Evolutionary conservation across 2,329 filamentous ascomycete species (phyloP).

Genomic region (Lecanicillium sp.): DNA sequence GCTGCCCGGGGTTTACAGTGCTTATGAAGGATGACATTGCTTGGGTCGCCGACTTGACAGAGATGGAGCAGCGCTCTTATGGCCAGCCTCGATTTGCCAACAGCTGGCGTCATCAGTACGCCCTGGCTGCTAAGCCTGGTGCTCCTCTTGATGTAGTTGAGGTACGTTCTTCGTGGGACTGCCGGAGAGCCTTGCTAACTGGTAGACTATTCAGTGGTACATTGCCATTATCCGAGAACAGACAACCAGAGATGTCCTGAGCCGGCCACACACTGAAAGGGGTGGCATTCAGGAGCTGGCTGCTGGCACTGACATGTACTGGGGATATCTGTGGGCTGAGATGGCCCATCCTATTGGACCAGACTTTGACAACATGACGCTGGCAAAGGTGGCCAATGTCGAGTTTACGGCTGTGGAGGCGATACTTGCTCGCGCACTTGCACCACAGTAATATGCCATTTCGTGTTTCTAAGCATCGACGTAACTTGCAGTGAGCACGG

Average conservation of each 20-base stretch:
- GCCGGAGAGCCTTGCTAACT: neutral
- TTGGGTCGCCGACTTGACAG: slow-evolving; percentile 27
- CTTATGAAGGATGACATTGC: slow-evolving; percentile 54
- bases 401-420: slow-evolving; percentile 44
- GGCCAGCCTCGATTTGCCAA: slow-evolving; percentile 39
- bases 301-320: slow-evolving; percentile 32
- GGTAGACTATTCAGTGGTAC: slow-evolving; percentile 40
- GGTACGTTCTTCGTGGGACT: slow-evolving; percentile 27
- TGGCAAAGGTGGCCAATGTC: slow-evolving; percentile 33
- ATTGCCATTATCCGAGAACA: slow-evolving; percentile 46
- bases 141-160: slow-evolving; percentile 45
- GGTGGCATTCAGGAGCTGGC: slow-evolving; percentile 25
- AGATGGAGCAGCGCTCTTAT: slow-evolving; percentile 26
- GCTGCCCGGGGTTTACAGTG: slow-evolving; percentile 52
- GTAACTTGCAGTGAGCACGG: too few species aligned
- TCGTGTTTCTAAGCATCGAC: too few species aligned
- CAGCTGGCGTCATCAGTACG: slow-evolving; percentile 44
- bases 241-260: slow-evolving; percentile 31
- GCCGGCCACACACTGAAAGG: slow-evolving; percentile 32
- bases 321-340: slow-evolving; percentile 45
- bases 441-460: too few species aligned
- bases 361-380: slow-evolving; percentile 38
- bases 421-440: slow-evolving; percentile 35
- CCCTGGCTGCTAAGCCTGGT: slow-evolving; percentile 39
- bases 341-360: slow-evolving; percentile 30